Conservation (phyloP, 495 filamentous ascomycete genomes). For the Aspergillus coremiiformis region DNA sequence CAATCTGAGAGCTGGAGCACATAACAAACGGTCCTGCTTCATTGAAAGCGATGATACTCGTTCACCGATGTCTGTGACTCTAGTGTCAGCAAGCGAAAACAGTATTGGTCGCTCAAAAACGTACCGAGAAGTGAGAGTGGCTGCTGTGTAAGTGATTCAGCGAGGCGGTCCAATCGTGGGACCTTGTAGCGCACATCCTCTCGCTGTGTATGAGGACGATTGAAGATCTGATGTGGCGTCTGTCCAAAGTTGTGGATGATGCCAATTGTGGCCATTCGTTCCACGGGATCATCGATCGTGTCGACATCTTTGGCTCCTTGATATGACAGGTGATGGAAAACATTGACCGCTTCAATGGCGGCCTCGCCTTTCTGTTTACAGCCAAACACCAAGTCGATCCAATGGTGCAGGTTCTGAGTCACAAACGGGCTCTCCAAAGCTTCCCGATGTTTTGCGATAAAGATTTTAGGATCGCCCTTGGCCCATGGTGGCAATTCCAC, state of each 20-base stretch:
- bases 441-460: conserved; percentile 89
- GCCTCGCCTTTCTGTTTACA: conserved; percentile 92
- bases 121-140: conserved; percentile 69
- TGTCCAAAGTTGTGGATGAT: conserved; percentile 99
- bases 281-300: conserved; percentile 78
- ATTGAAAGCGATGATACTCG: conserved; percentile 73
- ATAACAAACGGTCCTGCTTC: conserved; percentile 78
- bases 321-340: conserved; percentile 94
- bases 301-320: conserved; percentile 90
- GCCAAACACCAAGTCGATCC: conserved; percentile 96
- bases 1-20: conserved; percentile 70
- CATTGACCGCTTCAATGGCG: conserved; percentile 83
- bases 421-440: conserved; percentile 93
- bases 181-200: conserved; percentile 56
- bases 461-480: conserved; percentile 92
- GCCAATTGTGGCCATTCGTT: conserved; percentile 77
- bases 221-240: conserved; percentile 91
- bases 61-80: conserved; percentile 60
- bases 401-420: conserved; percentile 80
- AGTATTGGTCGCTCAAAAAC: neutral
- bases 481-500: conserved; percentile 92
- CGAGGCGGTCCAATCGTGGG: conserved; percentile 67
- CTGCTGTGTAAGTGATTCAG: conserved; percentile 68
- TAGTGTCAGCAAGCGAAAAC: conserved; percentile 10
- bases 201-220: conserved; percentile 62